A percentile compares a stretch with the other conserved stretches of the same genome.
phyloP scores from a whole-genome alignment of 1,139 yeast species.

The Hemisphaericaspora xylofermentans region DNA sequence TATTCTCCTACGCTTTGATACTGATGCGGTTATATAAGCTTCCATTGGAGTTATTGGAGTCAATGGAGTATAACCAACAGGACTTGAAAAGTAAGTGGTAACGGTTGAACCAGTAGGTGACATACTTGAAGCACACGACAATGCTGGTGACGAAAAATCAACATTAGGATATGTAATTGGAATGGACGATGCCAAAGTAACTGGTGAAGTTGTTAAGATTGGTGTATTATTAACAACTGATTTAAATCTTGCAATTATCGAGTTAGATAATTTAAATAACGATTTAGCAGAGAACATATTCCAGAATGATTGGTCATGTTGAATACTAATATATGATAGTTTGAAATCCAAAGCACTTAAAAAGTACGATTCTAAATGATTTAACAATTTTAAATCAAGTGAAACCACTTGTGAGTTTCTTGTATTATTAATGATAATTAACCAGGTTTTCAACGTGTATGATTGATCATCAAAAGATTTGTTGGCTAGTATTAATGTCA shows the following conservation, averaged over 20 bases:
- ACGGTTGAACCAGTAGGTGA: slow-evolving; percentile 4
- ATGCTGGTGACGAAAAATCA: slow-evolving; percentile 13
- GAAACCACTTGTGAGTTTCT: slow-evolving; percentile 5
- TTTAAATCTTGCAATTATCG: slow-evolving; percentile 10
- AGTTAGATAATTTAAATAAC: slow-evolving; percentile 4
- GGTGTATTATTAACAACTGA: slow-evolving; percentile 8
- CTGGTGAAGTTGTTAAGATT: slow-evolving; percentile 1
- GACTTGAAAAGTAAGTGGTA: slow-evolving; percentile 4
- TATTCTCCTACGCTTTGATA: slow-evolving; percentile 7
- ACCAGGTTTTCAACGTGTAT: slow-evolving; percentile 55
- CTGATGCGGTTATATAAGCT: slow-evolving; percentile 3
- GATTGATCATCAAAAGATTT: slow-evolving; percentile 52
- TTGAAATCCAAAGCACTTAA: slow-evolving; percentile 30
- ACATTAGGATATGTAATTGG: slow-evolving; percentile 2
- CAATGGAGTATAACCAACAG: slow-evolving; percentile 13
- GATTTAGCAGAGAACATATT: slow-evolving; percentile 8
- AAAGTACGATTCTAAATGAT: slow-evolving; percentile 32
- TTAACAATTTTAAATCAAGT: slow-evolving; percentile 22
- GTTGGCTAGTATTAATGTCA: slow-evolving; percentile 45
- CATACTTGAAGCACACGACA: slow-evolving; percentile 3
- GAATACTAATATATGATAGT: slow-evolving; percentile 25
- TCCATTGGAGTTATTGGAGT: slow-evolving; percentile 18
- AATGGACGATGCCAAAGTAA: slow-evolving; percentile 3
- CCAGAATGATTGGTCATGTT: slow-evolving; percentile 29
- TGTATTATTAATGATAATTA: slow-evolving; percentile 16